phyloP scores from a whole-genome alignment of 495 filamentous ascomycete species.

The Daldinia caldariorum region DNA sequence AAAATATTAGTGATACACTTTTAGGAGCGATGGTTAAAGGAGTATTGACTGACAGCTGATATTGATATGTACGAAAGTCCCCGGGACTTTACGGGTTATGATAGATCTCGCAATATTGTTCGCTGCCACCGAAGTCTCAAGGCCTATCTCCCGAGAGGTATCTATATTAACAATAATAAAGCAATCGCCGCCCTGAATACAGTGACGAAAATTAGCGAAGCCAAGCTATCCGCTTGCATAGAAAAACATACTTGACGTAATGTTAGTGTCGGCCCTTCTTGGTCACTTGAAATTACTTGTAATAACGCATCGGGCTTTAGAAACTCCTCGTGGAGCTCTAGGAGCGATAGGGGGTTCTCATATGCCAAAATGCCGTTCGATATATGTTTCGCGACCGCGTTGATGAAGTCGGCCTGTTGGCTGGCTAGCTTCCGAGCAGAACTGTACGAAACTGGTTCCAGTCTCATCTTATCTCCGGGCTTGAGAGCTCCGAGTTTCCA shows the following conservation, averaged over 20 bases:
- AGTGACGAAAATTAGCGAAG: neutral
- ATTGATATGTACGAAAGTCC: slow-evolving; percentile 27
- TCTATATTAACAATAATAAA: slow-evolving; percentile 28
- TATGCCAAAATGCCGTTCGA: slow-evolving; percentile 3
- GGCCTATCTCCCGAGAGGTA: slow-evolving; percentile 20
- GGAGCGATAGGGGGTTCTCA: slow-evolving; percentile 9
- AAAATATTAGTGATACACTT: neutral
- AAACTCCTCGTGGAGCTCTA: slow-evolving; percentile 2
- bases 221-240: neutral
- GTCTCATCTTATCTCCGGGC: slow-evolving; percentile 64
- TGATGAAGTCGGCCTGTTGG: slow-evolving; percentile 13
- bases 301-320: slow-evolving; percentile 26
- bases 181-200: slow-evolving; percentile 28
- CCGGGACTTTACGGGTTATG: neutral
- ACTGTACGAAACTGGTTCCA: slow-evolving; percentile 35
- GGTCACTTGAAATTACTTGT: slow-evolving; percentile 5
- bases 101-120: slow-evolving; percentile 30
- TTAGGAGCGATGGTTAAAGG: neutral
- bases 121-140: slow-evolving; percentile 29
- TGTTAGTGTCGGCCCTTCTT: slow-evolving; percentile 6
- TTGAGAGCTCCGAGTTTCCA: slow-evolving; percentile 71
- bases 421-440: slow-evolving; percentile 27
- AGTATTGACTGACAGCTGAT: slow-evolving; percentile 28
- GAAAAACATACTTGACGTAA: slow-evolving; percentile 29
- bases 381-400: slow-evolving; percentile 2